phyloP scores from a whole-genome alignment of 2,329 filamentous ascomycete species.

The Colletotrichum spinosum region DNA sequence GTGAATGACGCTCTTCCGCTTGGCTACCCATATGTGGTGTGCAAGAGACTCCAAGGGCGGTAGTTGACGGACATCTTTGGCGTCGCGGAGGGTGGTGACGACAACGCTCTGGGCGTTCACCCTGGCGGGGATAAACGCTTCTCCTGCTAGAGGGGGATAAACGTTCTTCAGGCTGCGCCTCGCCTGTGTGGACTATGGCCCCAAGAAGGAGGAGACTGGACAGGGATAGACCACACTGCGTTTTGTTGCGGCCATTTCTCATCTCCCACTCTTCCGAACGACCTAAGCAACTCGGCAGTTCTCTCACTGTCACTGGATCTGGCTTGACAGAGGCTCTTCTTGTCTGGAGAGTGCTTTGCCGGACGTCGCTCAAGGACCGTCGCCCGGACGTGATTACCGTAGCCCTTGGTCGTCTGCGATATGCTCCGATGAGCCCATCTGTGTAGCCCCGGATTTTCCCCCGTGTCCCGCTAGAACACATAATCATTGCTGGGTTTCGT shows the following conservation, averaged over 20 bases:
- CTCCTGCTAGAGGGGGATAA: constrained; percentile 22
- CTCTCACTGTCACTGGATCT: constrained; percentile 3
- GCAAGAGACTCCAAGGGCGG: constrained; percentile 18
- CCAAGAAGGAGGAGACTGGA: background rate
- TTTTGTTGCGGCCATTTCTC: background rate
- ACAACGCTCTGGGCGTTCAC: background rate
- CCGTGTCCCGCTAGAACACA: constrained; percentile 34
- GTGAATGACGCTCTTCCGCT: constrained; percentile 23
- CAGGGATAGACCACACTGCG: background rate
- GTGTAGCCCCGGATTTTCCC: constrained; percentile 29
- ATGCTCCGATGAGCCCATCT: constrained; percentile 11
- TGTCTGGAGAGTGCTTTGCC: constrained; percentile 37
- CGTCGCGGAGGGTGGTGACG: constrained; percentile 21
- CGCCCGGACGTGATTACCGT: constrained; percentile 10
- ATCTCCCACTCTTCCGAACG: constrained; percentile 21
- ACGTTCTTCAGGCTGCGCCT: constrained; percentile 27
- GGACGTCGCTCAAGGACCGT: constrained; percentile 12
- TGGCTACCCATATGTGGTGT: constrained; percentile 2
- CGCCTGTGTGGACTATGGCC: constrained; percentile 8
- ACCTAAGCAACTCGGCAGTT: constrained; percentile 25
- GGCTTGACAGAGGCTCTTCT: background rate
- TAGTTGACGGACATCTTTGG: constrained; percentile 15
- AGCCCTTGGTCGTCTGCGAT: background rate
- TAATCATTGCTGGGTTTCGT: constrained; percentile 23
- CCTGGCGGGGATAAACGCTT: constrained; percentile 28